Evolutionary conservation across 192 early-diverging fungal species (phyloP), one percentile per base, ranked within the genome.

Genomic region (Backusella morwellensis): DNA sequence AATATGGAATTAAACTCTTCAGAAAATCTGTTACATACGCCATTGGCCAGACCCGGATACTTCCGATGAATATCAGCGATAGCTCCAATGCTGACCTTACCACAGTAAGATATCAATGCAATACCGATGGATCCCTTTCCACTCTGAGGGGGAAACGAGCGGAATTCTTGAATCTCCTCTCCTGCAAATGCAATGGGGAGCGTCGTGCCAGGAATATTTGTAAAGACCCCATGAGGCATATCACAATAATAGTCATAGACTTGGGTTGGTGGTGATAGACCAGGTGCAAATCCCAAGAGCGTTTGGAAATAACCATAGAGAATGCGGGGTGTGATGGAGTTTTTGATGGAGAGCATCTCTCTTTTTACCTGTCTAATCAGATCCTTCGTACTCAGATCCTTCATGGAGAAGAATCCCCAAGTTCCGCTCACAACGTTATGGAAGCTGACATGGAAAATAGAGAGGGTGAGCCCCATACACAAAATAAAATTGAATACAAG

Each of bases 161-260:
- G 73, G 56, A 72, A 83, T 15, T 73, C 75, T n/a, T 63, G 35
- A 42, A 80, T 74, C 54, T 68, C 40, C 71, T 80, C 72, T 34
- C 78, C 78, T 68, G 75, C 82, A 77, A 83, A 83, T 15, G 66
- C 26, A 52, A 80, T 74, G 7, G 78, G 56, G 40, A 73, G 47
- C 1, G 70, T 72, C 14, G 82, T 78, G 17, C 78, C 82, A 36
- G 82, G 76, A 15, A 83, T 63, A 35, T 83, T 83, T 47, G 82
- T 83, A 38, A 83, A 70, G 0, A 83, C 76, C 9, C 67, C 82
- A 52, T 80, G 82, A 38, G 71, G 35, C 17, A 76, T 66, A 54
- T 73, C 68, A 14, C 44, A 21, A 40, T 70, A 71, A 9, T 72
- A 35, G 11, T 73, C 11, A 12, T 67, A 29, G 2, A 72, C 4